phyloP scores from a whole-genome alignment of 305 asterid genomes.

The Rubia balearica region DNA sequence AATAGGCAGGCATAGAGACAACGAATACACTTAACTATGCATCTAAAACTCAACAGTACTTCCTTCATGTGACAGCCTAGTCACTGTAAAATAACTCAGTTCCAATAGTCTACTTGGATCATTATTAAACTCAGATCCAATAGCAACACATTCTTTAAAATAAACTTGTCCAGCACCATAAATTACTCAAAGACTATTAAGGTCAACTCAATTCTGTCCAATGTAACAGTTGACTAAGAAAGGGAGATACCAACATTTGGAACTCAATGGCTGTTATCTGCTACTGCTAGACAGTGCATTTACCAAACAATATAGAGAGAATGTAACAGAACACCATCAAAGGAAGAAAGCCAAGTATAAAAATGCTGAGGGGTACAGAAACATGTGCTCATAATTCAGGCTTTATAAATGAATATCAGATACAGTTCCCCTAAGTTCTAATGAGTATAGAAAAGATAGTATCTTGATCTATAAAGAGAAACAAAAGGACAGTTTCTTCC shows the following conservation, averaged over 20 bases:
- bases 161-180: background rate
- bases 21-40: too few relatives aligned
- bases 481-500: background rate
- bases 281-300: too few relatives aligned
- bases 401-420: background rate
- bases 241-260: background rate
- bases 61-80: background rate
- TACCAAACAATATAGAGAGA: too few relatives aligned
- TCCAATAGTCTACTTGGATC: background rate
- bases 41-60: too few relatives aligned
- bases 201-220: background rate
- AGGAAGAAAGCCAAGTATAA: too few relatives aligned
- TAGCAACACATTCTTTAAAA: too few relatives aligned
- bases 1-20: too few relatives aligned
- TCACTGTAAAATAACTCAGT: too few relatives aligned
- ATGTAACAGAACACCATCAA: too few relatives aligned
- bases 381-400: background rate
- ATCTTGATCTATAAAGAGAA: constrained; percentile 9
- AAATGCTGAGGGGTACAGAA: too few relatives aligned
- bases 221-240: background rate
- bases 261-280: too few relatives aligned
- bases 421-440: constrained; percentile 8
- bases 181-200: background rate
- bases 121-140: background rate
- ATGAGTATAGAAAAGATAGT: background rate